These are phyloP conservation scores for Beauveria australis DNA, from an alignment of 2,329 filamentous ascomycete genomes.

Conservation along the genomic window DNA sequence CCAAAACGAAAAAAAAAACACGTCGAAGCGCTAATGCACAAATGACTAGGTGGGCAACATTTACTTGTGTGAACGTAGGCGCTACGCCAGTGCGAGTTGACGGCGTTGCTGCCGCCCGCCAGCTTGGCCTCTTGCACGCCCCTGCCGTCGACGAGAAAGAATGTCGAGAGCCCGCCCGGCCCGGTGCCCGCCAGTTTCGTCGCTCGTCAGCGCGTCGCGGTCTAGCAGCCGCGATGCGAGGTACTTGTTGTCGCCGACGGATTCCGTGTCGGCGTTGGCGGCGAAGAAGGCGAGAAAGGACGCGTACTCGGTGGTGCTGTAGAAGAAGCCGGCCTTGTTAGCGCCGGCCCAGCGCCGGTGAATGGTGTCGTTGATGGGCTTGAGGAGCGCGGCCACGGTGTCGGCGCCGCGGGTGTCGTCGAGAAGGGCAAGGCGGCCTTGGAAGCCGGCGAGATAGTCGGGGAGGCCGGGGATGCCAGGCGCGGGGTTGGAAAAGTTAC, in stretches of 20 bases:
- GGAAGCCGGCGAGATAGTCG: constrained; percentile 26
- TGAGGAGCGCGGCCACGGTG: constrained; percentile 19
- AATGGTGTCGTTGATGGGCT: constrained; percentile 29
- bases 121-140: constrained; percentile 35
- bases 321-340: constrained; percentile 14
- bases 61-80: constrained; percentile 30
- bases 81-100: constrained; percentile 39
- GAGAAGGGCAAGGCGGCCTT: constrained; percentile 26
- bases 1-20: no score
- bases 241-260: constrained; percentile 27
- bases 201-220: constrained; percentile 23
- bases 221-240: constrained; percentile 38
- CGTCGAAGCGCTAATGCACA: no score
- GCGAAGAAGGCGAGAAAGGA: constrained; percentile 31
- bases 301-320: constrained; percentile 18
- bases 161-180: constrained; percentile 21
- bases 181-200: constrained; percentile 26
- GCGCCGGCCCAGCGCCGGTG: constrained; percentile 27
- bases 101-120: constrained; percentile 34
- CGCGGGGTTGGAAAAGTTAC: constrained; percentile 23
- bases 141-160: constrained; percentile 35
- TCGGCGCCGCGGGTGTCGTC: constrained; percentile 24
- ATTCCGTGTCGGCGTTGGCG: constrained; percentile 25
- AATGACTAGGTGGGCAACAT: background rate
- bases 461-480: constrained; percentile 24